phyloP scores from a whole-genome alignment of 1,139 yeast genomes.

The Zygosaccharomyces sapae region DNA sequence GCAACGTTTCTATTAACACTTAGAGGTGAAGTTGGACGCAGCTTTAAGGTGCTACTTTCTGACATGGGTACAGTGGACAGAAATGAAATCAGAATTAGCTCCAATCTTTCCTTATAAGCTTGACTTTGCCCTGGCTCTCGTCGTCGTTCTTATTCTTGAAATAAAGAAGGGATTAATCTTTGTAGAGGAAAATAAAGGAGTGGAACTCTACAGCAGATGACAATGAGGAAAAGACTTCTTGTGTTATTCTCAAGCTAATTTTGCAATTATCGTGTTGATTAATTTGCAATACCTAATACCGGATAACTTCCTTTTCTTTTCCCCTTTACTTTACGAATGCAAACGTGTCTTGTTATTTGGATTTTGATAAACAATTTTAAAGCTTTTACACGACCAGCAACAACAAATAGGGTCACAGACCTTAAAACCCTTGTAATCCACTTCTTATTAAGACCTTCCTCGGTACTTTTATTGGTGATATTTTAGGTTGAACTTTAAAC shows the following conservation, averaged over 20 bases:
- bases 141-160: too few species aligned
- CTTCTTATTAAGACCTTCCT: not conserved
- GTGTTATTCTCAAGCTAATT: too few species aligned
- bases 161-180: not conserved
- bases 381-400: not conserved
- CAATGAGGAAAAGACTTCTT: too few species aligned
- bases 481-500: not conserved
- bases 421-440: not conserved
- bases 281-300: too few species aligned
- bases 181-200: conserved; percentile 6
- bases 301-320: too few species aligned
- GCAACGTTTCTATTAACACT: conserved; percentile 9
- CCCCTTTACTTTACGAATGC: not conserved
- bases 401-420: not conserved
- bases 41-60: conserved; percentile 6
- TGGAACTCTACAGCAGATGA: conserved; percentile 2
- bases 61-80: conserved; percentile 1
- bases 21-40: conserved; percentile 11
- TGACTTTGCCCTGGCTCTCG: too few species aligned
- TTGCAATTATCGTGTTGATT: too few species aligned
- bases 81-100: too few species aligned
- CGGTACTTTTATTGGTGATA: not conserved
- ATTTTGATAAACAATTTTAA: not conserved
- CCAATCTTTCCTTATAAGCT: too few species aligned
- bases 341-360: not conserved